phyloP scores from a whole-genome alignment of 495 filamentous ascomycete species.

The Aspergillus diversus region DNA sequence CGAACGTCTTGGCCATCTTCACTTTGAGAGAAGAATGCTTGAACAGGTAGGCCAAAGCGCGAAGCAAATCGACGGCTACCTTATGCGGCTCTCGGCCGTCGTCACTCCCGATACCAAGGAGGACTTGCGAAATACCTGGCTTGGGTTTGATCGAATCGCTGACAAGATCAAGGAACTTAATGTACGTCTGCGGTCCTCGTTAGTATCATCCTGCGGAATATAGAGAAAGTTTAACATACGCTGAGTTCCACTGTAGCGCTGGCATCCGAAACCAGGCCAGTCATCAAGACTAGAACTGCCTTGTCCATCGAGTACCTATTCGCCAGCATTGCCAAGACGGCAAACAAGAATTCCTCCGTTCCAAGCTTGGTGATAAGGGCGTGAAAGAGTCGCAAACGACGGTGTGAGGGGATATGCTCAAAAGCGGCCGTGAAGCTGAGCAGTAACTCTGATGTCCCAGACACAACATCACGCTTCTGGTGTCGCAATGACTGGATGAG shows the following conservation, averaged over 20 bases:
- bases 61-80: slow-evolving; percentile 65
- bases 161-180: slow-evolving; percentile 72
- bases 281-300: slow-evolving; percentile 50
- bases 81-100: slow-evolving; percentile 60
- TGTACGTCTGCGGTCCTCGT: slow-evolving; percentile 52
- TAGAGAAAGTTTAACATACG: slow-evolving; percentile 26
- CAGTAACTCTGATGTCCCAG: slow-evolving; percentile 81
- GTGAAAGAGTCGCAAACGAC: slow-evolving; percentile 77
- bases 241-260: slow-evolving; percentile 66
- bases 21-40: slow-evolving; percentile 50
- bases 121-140: slow-evolving; percentile 64
- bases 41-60: slow-evolving; percentile 45
- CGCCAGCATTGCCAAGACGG: slow-evolving; percentile 51
- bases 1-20: slow-evolving; percentile 45
- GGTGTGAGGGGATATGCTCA: slow-evolving; percentile 87
- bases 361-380: slow-evolving; percentile 81
- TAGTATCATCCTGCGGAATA: slow-evolving; percentile 15
- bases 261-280: slow-evolving; percentile 52
- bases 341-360: slow-evolving; percentile 69
- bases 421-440: slow-evolving; percentile 93
- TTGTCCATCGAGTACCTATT: slow-evolving; percentile 49
- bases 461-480: slow-evolving; percentile 73
- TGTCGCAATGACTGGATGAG: slow-evolving; percentile 84
- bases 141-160: slow-evolving; percentile 73
- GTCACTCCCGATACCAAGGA: slow-evolving; percentile 69